Evolutionary conservation across 2,329 filamentous ascomycete genomes (phyloP).

Genomic region (Fonsecaea multimorphosa): DNA sequence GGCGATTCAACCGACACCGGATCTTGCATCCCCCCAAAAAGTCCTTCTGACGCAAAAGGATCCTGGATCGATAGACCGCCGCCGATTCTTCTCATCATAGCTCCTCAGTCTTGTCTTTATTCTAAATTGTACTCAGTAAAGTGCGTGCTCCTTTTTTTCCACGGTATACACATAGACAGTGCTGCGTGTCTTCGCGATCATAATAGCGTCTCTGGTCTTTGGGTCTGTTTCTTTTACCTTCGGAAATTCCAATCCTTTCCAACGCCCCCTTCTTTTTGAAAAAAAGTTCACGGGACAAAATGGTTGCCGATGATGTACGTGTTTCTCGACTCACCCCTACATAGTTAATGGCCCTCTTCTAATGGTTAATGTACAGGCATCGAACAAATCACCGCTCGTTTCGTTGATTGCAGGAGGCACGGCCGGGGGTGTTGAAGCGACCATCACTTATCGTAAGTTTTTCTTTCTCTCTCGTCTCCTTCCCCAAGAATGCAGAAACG

Average conservation of each 20-base stretch:
- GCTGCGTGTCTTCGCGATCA: neutral
- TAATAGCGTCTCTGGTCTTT: neutral
- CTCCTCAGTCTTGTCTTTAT: too few species aligned
- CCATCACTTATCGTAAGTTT: slow-evolving; percentile 48
- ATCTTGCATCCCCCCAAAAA: neutral
- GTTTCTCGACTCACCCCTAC: neutral
- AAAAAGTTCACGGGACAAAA: slow-evolving; percentile 8
- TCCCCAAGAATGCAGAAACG: neutral
- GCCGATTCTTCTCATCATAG: too few species aligned
- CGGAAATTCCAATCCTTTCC: neutral
- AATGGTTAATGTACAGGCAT: slow-evolving; percentile 13
- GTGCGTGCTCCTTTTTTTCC: neutral
- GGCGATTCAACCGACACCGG: slow-evolving; percentile 4
- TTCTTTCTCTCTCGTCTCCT: neutral
- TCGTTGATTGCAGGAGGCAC: slow-evolving; percentile 59
- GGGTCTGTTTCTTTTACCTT: neutral
- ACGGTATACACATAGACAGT: neutral
- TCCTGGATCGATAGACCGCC: neutral
- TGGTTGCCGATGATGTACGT: slow-evolving; percentile 29
- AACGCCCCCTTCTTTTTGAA: neutral
- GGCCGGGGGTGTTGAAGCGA: slow-evolving; percentile 61
- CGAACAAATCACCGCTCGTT: slow-evolving; percentile 46
- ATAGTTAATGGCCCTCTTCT: neutral
- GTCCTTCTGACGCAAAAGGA: neutral
- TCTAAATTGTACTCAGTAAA: too few species aligned